A percentile compares a stretch with the other conserved stretches of the same genome.
Evolutionary conservation across 768 basidiomycete genomes (phyloP).

Genomic region (Trametes cinnabarina): DNA sequence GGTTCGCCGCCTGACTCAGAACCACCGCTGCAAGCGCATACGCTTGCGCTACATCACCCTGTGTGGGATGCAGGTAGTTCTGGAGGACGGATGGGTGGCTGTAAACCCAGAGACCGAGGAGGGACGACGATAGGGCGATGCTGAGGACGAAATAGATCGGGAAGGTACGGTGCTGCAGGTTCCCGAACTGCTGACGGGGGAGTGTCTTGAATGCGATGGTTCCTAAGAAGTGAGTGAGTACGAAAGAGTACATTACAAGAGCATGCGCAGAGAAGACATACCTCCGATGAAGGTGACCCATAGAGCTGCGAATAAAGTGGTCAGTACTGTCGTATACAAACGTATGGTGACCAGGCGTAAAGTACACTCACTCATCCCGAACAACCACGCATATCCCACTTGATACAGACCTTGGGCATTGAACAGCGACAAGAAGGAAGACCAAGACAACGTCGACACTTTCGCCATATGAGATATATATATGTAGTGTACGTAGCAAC

Average conservation of each 20-base stretch:
- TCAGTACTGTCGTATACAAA: not conserved
- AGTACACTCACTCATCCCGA: constrained; percentile 62
- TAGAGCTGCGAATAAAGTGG: constrained; percentile 31
- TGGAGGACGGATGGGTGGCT: constrained; percentile 55
- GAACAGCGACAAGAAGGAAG: constrained; percentile 24
- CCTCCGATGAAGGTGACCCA: constrained; percentile 75
- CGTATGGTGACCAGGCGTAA: not conserved
- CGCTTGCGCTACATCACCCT: constrained; percentile 64
- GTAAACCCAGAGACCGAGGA: constrained; percentile 58
- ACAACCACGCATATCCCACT: constrained; percentile 59
- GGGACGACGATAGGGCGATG: constrained; percentile 48
- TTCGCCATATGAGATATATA: constrained; percentile 12
- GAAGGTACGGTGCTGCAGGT: constrained; percentile 71
- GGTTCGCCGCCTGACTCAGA: constrained; percentile 55
- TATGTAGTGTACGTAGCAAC: too few relatives aligned
- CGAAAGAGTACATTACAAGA: not conserved
- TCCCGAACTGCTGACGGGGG: constrained; percentile 71
- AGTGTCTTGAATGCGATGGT: constrained; percentile 59
- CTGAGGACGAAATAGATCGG: constrained; percentile 71
- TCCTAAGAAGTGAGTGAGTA: constrained; percentile 34
- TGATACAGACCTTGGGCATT: constrained; percentile 43
- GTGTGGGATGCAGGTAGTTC: constrained; percentile 44
- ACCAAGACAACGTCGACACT: constrained; percentile 16
- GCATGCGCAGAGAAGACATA: constrained; percentile 6
- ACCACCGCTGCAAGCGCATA: constrained; percentile 52